Evolutionary conservation across 805 yeast species (phyloP).

Genomic region (Sugiyamaella chiloensis): DNA sequence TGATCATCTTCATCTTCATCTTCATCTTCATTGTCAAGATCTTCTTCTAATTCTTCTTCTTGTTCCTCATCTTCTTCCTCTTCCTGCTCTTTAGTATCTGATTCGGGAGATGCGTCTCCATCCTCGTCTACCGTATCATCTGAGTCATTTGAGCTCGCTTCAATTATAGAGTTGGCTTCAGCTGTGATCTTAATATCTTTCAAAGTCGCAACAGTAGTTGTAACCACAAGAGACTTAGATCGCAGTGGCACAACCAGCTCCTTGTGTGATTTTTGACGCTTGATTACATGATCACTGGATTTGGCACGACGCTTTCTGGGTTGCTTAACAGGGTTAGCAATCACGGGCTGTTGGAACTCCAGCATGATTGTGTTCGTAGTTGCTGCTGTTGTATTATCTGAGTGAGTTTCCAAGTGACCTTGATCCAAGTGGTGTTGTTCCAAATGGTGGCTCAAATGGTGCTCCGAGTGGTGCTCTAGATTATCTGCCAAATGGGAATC

Average conservation of each 20-base stretch:
- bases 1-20: slow-evolving; percentile 3
- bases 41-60: slow-evolving; percentile 4
- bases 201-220: background rate
- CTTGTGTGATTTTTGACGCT: slow-evolving; percentile 5
- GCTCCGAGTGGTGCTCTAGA: too few relatives aligned
- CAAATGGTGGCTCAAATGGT: too few relatives aligned
- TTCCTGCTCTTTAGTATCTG: slow-evolving; percentile 1
- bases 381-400: background rate
- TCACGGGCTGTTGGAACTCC: background rate
- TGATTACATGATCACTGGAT: background rate
- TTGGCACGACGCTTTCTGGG: background rate
- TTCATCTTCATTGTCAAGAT: slow-evolving; percentile 4
- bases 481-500: too few relatives aligned
- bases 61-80: slow-evolving; percentile 1
- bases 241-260: background rate
- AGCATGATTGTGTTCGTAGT: background rate
- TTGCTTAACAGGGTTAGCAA: background rate
- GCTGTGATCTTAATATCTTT: too few relatives aligned
- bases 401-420: too few relatives aligned
- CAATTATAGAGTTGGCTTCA: too few relatives aligned
- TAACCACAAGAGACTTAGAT: slow-evolving; percentile 2
- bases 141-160: too few relatives aligned
- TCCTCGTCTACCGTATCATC: slow-evolving; percentile 11
- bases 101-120: background rate
- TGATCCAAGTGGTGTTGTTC: too few relatives aligned